Percentiles rank a stretch among this genome's conserved stretches.
These are phyloP conservation scores for Lachancea thermotolerans DNA, from an alignment of 805 yeast species.

Conservation along the genomic window DNA sequence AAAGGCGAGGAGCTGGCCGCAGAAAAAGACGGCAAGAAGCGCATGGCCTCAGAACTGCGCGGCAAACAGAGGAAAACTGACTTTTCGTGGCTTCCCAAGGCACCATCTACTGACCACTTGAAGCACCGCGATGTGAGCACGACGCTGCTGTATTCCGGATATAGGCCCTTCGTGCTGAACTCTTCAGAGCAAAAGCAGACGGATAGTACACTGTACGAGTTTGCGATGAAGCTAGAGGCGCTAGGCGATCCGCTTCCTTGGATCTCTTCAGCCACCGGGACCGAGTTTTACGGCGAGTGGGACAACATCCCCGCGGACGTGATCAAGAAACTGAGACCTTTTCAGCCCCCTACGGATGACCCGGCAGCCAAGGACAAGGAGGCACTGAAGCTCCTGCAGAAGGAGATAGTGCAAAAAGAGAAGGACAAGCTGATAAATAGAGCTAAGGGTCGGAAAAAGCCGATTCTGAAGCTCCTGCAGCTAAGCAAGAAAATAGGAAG, in stretches of 20 bases:
- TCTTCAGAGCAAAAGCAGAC: constrained; percentile 11
- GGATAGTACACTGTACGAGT: constrained; percentile 22
- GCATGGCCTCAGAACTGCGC: constrained; percentile 1
- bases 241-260: constrained; percentile 28
- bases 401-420: constrained; percentile 15
- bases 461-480: constrained; percentile 23
- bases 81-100: constrained; percentile 28
- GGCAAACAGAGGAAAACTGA: constrained; percentile 8
- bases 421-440: constrained; percentile 18
- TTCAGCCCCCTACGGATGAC: constrained; percentile 25
- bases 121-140: constrained; percentile 20
- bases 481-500: constrained; percentile 12
- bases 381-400: constrained; percentile 10
- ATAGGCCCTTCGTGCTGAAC: constrained; percentile 25
- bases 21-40: neutral
- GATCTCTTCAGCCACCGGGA: constrained; percentile 33
- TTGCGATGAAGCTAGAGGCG: constrained; percentile 28
- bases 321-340: constrained; percentile 29
- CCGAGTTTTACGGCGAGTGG: constrained; percentile 32
- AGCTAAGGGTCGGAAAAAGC: constrained; percentile 27
- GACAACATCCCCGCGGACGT: constrained; percentile 30
- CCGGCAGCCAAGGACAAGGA: constrained; percentile 8
- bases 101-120: constrained; percentile 23
- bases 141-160: constrained; percentile 26
- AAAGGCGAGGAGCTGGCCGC: neutral